Conservation (phyloP, 768 basidiomycete species). For the Strobilomyces echinocephalus region DNA sequence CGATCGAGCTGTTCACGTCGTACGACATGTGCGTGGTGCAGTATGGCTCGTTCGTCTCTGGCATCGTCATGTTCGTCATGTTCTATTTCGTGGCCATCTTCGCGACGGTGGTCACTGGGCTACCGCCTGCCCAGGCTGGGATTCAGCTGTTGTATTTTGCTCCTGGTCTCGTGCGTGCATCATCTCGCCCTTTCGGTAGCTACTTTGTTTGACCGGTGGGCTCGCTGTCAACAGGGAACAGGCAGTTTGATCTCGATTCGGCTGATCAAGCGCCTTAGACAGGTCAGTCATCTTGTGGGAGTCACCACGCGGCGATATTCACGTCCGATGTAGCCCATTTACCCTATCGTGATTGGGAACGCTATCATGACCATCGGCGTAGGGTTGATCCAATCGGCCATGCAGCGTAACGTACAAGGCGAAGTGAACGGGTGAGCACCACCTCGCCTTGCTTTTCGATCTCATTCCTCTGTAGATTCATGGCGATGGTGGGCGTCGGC, state of each 20-base stretch:
- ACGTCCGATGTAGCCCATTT: conserved; percentile 32
- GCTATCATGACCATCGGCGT: conserved; percentile 36
- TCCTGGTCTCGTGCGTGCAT: conserved; percentile 40
- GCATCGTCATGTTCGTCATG: conserved; percentile 48
- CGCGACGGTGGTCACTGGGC: conserved; percentile 42
- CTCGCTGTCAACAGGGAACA: conserved; percentile 28
- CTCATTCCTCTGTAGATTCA: conserved; percentile 29
- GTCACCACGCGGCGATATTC: neutral
- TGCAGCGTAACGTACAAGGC: conserved; percentile 34
- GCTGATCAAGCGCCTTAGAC: conserved; percentile 33
- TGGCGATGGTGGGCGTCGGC: conserved; percentile 42
- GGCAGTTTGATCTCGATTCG: conserved; percentile 34
- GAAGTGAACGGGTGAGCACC: conserved; percentile 34
- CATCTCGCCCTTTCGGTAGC: neutral
- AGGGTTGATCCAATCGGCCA: conserved; percentile 40
- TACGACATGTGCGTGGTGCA: conserved; percentile 38
- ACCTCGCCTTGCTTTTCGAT: neutral
- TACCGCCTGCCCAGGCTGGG: conserved; percentile 38
- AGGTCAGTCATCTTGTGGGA: conserved; percentile 23
- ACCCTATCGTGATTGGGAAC: conserved; percentile 38
- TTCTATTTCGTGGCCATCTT: conserved; percentile 55
- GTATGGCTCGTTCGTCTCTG: conserved; percentile 37
- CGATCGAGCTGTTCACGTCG: conserved; percentile 40
- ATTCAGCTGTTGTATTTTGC: conserved; percentile 49
- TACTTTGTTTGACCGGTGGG: neutral